phyloP scores from a whole-genome alignment of 2,329 filamentous ascomycete species.

The Calonectria pseudoturangicola region DNA sequence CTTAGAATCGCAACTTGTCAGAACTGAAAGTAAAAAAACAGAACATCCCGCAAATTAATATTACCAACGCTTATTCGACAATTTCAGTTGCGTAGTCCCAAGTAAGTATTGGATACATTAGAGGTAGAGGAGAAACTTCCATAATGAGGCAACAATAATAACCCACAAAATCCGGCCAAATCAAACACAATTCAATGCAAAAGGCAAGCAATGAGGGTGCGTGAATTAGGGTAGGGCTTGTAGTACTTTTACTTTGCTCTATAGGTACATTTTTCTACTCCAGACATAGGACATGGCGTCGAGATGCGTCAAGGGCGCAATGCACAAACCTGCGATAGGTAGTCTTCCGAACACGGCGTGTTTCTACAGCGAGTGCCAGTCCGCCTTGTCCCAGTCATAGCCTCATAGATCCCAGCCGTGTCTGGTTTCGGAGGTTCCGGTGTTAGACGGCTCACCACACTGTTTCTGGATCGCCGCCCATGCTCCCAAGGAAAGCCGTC shows the following conservation, averaged over 20 bases:
- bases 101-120: too few species aligned
- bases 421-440: constrained; percentile 46
- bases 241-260: not conserved
- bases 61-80: too few species aligned
- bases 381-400: constrained; percentile 49
- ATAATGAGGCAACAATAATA: too few species aligned
- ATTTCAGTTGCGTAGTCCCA: too few species aligned
- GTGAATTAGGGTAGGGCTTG: not conserved
- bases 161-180: too few species aligned
- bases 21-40: too few species aligned
- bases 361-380: constrained; percentile 36
- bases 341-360: constrained; percentile 58
- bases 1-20: too few species aligned
- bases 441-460: constrained; percentile 44
- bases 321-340: constrained; percentile 56
- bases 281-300: constrained; percentile 30
- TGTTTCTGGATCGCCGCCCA: constrained; percentile 48
- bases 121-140: too few species aligned
- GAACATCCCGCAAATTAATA: too few species aligned
- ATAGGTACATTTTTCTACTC: not conserved
- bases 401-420: constrained; percentile 50
- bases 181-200: not conserved
- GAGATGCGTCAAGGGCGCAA: constrained; percentile 48
- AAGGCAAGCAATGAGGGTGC: not conserved
- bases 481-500: constrained; percentile 21